A percentile compares a stretch with the other conserved stretches of the same genome.
phyloP scores from a whole-genome alignment of 2,329 filamentous ascomycete species.

The Fusarium torulosum region DNA sequence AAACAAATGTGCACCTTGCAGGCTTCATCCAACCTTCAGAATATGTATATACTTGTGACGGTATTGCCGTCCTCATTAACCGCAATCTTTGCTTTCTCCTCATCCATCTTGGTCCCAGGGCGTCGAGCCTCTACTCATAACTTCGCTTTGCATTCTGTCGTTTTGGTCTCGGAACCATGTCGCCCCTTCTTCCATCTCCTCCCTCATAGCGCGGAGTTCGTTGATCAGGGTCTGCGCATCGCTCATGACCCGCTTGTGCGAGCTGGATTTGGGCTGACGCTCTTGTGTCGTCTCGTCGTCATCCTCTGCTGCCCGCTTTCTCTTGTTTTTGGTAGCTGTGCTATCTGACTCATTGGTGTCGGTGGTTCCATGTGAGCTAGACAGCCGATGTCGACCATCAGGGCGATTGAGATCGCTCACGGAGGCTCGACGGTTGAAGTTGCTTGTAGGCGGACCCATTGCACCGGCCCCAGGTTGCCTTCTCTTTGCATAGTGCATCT shows the following conservation, averaged over 20 bases:
- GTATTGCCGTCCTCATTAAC: conserved; percentile 13
- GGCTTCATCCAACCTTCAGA: conserved; percentile 44
- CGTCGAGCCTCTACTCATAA: conserved; percentile 51
- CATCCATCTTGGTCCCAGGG: conserved; percentile 53
- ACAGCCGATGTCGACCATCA: conserved; percentile 32
- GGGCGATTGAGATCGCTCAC: conserved; percentile 38
- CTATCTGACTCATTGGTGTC: conserved; percentile 24
- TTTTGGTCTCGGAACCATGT: conserved; percentile 62
- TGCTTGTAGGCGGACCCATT: conserved; percentile 41
- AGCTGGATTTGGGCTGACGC: conserved; percentile 38
- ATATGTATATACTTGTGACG: conserved; percentile 46
- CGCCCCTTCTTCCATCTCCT: conserved; percentile 62
- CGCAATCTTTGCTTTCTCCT: conserved; percentile 4
- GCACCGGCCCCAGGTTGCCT: conserved; percentile 54
- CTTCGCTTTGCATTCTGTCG: conserved; percentile 56
- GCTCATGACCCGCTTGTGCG: conserved; percentile 58
- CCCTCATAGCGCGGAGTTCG: conserved; percentile 58
- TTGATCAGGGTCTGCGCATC: conserved; percentile 56
- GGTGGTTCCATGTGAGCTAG: conserved; percentile 41
- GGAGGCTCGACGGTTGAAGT: conserved; percentile 44
- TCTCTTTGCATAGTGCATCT: conserved; percentile 59
- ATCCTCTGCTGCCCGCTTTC: conserved; percentile 51
- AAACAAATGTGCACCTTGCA: conserved; percentile 21
- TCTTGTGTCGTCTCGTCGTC: conserved; percentile 35
- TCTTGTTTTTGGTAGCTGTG: conserved; percentile 47